These are phyloP conservation scores for Fusarium avenaceum DNA, from an alignment of 2,329 filamentous ascomycete species.

Conservation along the genomic window DNA sequence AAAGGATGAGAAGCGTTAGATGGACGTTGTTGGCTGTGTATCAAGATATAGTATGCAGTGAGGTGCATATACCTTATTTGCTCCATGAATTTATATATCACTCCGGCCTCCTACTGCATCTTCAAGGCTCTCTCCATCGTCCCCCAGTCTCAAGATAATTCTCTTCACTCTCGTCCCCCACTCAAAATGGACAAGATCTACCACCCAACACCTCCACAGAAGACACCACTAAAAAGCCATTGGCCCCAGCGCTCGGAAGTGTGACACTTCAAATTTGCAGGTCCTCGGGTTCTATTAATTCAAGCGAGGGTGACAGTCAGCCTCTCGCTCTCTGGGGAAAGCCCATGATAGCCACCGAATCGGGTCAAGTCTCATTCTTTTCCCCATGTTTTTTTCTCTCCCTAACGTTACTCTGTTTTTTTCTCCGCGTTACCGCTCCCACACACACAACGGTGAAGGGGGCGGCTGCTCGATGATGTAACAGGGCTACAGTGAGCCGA, in stretches of 20 bases:
- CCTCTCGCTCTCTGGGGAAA: slow-evolving; percentile 13
- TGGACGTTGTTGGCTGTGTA: neutral
- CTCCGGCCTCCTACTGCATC: no score
- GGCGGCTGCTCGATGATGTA: slow-evolving; percentile 23
- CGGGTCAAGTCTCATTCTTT: slow-evolving; percentile 3
- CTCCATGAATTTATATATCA: neutral
- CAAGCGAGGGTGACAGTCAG: slow-evolving; percentile 29
- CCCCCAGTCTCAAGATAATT: no score
- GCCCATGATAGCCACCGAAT: slow-evolving; percentile 2
- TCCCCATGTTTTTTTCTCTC: slow-evolving; percentile 32
- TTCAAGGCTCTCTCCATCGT: no score
- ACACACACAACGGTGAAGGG: no score
- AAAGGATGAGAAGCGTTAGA: neutral
- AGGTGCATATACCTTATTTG: neutral
- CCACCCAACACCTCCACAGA: slow-evolving; percentile 5
- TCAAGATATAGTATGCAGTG: neutral
- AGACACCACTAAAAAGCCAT: neutral
- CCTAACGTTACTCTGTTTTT: no score
- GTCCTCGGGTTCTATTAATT: no score
- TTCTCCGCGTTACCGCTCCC: slow-evolving; percentile 20
- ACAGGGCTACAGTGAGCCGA: slow-evolving; percentile 1
- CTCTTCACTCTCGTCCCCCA: no score
- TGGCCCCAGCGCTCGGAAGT: neutral
- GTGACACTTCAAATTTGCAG: slow-evolving; percentile 38
- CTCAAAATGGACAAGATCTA: slow-evolving; percentile 27